Conservation (phyloP, 192 early-diverging fungal species). For the Coemansia sp. region DNA sequence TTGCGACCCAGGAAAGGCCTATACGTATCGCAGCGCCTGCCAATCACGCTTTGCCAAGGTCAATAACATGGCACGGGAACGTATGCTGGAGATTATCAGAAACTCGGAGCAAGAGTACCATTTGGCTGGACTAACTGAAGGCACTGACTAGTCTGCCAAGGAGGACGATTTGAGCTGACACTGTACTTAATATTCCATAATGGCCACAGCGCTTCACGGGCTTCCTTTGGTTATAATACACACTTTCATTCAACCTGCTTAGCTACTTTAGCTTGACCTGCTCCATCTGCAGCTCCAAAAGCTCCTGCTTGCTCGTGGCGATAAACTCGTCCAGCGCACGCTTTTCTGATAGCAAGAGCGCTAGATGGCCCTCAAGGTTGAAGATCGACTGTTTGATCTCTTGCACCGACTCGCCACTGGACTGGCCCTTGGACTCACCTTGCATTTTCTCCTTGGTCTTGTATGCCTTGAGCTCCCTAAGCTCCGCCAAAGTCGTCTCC, state of each 20-base stretch:
- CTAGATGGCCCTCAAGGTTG: slow-evolving; percentile 44
- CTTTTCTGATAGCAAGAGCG: slow-evolving; percentile 41
- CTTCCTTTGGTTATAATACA: too few species aligned
- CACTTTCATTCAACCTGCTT: not conserved
- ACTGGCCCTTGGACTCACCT: slow-evolving; percentile 1
- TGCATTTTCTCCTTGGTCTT: slow-evolving; percentile 30
- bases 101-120: slow-evolving; percentile 35
- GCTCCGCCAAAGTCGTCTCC: slow-evolving; percentile 22
- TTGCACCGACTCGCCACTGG: slow-evolving; percentile 25
- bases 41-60: slow-evolving; percentile 48
- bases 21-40: slow-evolving; percentile 51
- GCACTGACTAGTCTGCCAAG: not conserved
- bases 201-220: too few species aligned
- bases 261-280: slow-evolving; percentile 32
- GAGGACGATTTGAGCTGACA: not conserved
- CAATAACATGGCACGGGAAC: slow-evolving; percentile 48
- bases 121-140: not conserved
- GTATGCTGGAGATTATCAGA: slow-evolving; percentile 41
- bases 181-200: not conserved
- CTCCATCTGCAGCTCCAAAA: slow-evolving; percentile 45
- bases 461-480: slow-evolving; percentile 26
- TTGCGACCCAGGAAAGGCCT: slow-evolving; percentile 35
- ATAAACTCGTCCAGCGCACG: slow-evolving; percentile 49
- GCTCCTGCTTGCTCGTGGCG: slow-evolving; percentile 27
- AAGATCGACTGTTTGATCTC: slow-evolving; percentile 47